These are phyloP conservation scores for Pittosporum tobira DNA, from an alignment of 129 eudicot species.

Conservation along the genomic window DNA sequence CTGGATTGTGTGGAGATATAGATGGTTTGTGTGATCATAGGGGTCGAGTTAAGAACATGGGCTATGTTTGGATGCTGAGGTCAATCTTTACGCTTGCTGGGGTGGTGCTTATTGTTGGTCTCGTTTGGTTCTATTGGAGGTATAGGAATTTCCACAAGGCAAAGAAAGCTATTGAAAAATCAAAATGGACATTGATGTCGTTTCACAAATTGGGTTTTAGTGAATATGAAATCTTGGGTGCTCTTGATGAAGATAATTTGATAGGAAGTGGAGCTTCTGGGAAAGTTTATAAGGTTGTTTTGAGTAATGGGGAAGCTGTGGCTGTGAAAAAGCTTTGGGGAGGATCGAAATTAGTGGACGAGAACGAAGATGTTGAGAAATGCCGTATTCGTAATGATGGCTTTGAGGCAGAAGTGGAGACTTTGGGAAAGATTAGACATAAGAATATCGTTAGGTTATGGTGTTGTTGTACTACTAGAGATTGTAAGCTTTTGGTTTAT, in stretches of 20 bases:
- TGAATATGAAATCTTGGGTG: constrained; percentile 67
- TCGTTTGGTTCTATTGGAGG: constrained; percentile 54
- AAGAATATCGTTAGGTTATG: constrained; percentile 77
- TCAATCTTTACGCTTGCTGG: constrained; percentile 56
- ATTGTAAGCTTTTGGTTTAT: constrained; percentile 74
- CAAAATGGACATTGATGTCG: constrained; percentile 91
- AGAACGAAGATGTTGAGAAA: constrained; percentile 44
- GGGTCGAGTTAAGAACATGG: constrained; percentile 30
- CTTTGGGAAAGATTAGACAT: constrained; percentile 85
- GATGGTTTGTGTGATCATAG: constrained; percentile 61
- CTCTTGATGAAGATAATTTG: constrained; percentile 79
- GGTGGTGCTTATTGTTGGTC: constrained; percentile 44
- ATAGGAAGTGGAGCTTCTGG: constrained; percentile 87
- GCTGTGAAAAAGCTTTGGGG: constrained; percentile 93
- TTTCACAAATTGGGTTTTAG: constrained; percentile 77
- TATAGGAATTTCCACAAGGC: constrained; percentile 38
- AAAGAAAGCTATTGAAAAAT: constrained; percentile 40
- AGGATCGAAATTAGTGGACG: constrained; percentile 39
- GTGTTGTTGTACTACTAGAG: constrained; percentile 83
- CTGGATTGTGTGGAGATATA: constrained; percentile 71
- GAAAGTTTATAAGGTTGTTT: constrained; percentile 80
- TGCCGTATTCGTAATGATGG: constrained; percentile 47
- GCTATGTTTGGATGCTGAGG: constrained; percentile 55
- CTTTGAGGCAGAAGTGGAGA: constrained; percentile 84
- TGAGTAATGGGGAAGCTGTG: constrained; percentile 68